Evolutionary conservation across 495 filamentous ascomycete species (phyloP).

Genomic region (Penicillium argentinense): DNA sequence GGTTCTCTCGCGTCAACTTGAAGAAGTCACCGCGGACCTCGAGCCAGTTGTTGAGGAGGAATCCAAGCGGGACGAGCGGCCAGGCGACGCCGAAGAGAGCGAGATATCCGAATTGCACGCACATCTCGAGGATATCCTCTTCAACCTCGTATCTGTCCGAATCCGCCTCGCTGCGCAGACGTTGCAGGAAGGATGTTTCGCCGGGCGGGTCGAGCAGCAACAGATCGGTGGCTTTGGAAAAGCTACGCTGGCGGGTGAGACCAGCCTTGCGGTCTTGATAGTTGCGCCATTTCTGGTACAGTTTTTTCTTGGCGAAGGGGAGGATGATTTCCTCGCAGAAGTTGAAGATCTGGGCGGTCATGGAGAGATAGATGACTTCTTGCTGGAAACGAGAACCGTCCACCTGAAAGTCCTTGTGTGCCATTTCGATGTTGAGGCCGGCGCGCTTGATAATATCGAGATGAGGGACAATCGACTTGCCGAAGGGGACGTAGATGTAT

Average conservation of each 20-base stretch:
- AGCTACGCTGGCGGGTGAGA: slow-evolving; percentile 17
- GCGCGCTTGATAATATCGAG: slow-evolving; percentile 70
- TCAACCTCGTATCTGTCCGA: slow-evolving; percentile 80
- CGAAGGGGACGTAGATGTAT: slow-evolving; percentile 96
- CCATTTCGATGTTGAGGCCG: slow-evolving; percentile 13
- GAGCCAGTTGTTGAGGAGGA: slow-evolving; percentile 93
- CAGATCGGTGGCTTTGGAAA: slow-evolving; percentile 29
- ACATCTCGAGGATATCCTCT: slow-evolving; percentile 47
- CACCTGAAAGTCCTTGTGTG: slow-evolving; percentile 59
- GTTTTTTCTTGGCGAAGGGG: slow-evolving; percentile 72
- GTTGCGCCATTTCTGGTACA: slow-evolving; percentile 40
- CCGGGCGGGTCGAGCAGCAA: slow-evolving; percentile 57
- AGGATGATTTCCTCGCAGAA: slow-evolving; percentile 83
- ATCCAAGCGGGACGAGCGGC: slow-evolving; percentile 83
- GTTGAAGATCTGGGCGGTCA: slow-evolving; percentile 87
- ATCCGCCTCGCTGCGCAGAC: slow-evolving; percentile 78
- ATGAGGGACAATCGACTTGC: slow-evolving; percentile 74
- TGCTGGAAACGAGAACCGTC: slow-evolving; percentile 80
- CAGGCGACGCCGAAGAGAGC: slow-evolving; percentile 89
- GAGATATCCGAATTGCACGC: slow-evolving; percentile 66
- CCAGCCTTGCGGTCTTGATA: slow-evolving; percentile 25
- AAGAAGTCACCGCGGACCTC: slow-evolving; percentile 89
- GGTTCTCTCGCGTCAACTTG: slow-evolving; percentile 87
- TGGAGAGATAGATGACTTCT: slow-evolving; percentile 92
- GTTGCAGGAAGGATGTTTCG: slow-evolving; percentile 71